Evolutionary conservation across 768 basidiomycete species (phyloP), one percentile per base, ranked within the genome.

Genomic region (Gelatoporia subvermispora): DNA sequence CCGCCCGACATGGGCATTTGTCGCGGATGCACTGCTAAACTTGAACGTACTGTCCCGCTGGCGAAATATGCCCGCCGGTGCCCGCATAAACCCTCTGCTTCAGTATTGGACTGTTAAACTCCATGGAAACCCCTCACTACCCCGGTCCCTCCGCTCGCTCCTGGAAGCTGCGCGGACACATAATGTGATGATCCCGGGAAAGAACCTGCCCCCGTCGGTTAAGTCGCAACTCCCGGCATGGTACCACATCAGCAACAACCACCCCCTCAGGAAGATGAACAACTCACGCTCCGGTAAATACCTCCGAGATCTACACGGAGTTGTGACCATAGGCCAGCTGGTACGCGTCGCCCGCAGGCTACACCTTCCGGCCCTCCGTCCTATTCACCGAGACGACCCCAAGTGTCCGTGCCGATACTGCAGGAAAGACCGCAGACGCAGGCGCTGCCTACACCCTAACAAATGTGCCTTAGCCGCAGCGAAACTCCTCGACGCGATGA

Each of bases 11-110:
- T 56, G 55, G 55, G 51, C 51, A 8, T 36, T 15, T 15, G 3
- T 58, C 0, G 53, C 46, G 1, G 57, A 55, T 25, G 47, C 17
- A 31, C 38, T 58, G 0, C 9, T 55, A 7, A 41, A 42, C 21
- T 7, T 8, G 8, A 7, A 11, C 13, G 28, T 31, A 11, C 21
- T 34, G 21, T 10, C 13, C 35, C 43, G 11, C 20, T 18, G 8
- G 22, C n/a, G n/a, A 8, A 13, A 10, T 13, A 15, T 17, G 5
- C 35, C 43, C 1, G 2, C 11, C 1, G 36, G 2, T 4, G 37
- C 20, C 15, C 17, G 15, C 1, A 45, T 25, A 13, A 40, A 41
- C 23, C n/a, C n/a, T 8, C 45, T 46, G 21, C 35, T 43, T 21
- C 47, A 45, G 25, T 35, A 28, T 16, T 53, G 43, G 47, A n/a